Evolutionary conservation across 2,329 filamentous ascomycete species (phyloP).

Genomic region (Hymenoscyphus fraxineus): DNA sequence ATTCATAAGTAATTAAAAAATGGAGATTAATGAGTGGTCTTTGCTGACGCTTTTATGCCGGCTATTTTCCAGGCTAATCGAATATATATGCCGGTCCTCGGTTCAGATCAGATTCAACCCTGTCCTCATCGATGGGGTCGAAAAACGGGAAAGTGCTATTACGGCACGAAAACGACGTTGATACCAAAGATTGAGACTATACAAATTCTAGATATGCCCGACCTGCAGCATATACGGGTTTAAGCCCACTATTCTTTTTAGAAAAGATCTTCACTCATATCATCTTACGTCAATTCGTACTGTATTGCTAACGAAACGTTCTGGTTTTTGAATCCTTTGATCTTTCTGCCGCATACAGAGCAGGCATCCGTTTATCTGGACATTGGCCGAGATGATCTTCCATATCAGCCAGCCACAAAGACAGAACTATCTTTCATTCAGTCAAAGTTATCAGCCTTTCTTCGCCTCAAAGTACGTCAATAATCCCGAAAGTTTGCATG

Average conservation of each 20-base stretch:
- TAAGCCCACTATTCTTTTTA: background rate
- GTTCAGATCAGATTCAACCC: background rate
- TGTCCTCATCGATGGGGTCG: background rate
- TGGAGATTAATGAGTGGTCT: too few relatives aligned
- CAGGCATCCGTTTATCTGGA: background rate
- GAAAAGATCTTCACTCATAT: background rate
- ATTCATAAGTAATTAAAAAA: too few relatives aligned
- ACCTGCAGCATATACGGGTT: background rate
- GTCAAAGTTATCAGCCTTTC: background rate
- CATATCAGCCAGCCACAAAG: background rate
- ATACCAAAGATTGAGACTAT: background rate
- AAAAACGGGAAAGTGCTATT: background rate
- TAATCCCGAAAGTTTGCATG: background rate
- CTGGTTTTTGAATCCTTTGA: background rate
- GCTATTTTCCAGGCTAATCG: background rate
- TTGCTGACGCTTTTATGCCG: background rate
- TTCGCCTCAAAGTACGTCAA: background rate
- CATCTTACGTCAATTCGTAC: background rate
- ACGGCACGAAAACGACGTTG: background rate
- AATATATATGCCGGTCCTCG: background rate
- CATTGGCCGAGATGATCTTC: background rate
- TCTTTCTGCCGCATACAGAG: background rate
- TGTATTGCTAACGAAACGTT: background rate
- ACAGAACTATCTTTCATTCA: background rate
- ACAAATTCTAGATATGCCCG: background rate